A percentile compares a stretch with the other conserved stretches of the same genome.
phyloP scores from a whole-genome alignment of 2,329 filamentous ascomycete genomes.

The Diaporthe longicolla region DNA sequence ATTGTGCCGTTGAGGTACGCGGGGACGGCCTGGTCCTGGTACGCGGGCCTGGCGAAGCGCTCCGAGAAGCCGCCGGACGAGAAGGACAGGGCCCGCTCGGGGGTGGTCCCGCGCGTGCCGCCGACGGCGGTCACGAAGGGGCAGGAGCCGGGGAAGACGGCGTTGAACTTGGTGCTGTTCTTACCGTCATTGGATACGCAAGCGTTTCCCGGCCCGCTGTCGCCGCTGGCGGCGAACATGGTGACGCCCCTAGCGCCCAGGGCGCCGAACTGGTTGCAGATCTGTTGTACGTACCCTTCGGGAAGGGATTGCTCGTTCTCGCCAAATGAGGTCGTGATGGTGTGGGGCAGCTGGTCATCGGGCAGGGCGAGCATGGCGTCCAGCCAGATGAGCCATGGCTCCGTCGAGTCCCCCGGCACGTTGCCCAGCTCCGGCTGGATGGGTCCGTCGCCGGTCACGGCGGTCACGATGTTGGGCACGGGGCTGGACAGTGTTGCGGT shows the following conservation, averaged over 20 bases:
- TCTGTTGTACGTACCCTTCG: constrained; percentile 65
- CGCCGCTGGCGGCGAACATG: constrained; percentile 75
- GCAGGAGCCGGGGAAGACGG: constrained; percentile 58
- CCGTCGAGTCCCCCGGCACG: constrained; percentile 65
- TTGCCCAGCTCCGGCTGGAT: constrained; percentile 50
- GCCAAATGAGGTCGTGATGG: constrained; percentile 78
- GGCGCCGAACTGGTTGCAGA: constrained; percentile 72
- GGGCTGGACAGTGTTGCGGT: constrained; percentile 68
- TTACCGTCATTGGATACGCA: constrained; percentile 47
- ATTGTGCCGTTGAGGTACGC: constrained; percentile 60
- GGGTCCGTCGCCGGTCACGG: constrained; percentile 44
- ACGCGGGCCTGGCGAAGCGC: constrained; percentile 59
- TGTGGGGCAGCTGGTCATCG: constrained; percentile 69
- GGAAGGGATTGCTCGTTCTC: constrained; percentile 76
- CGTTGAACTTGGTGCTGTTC: constrained; percentile 57
- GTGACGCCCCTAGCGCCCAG: constrained; percentile 78
- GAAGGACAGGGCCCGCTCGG: constrained; percentile 68
- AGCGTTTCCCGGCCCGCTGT: constrained; percentile 57
- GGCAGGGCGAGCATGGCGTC: constrained; percentile 63
- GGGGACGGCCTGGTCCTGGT: constrained; percentile 61
- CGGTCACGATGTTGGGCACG: constrained; percentile 50
- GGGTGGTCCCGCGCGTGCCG: constrained; percentile 64
- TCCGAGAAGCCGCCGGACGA: constrained; percentile 67
- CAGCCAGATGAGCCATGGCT: constrained; percentile 73
- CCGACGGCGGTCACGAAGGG: constrained; percentile 76